Evolutionary conservation across 2,329 filamentous ascomycete genomes (phyloP).

Genomic region (Elsinoe fawcettii): DNA sequence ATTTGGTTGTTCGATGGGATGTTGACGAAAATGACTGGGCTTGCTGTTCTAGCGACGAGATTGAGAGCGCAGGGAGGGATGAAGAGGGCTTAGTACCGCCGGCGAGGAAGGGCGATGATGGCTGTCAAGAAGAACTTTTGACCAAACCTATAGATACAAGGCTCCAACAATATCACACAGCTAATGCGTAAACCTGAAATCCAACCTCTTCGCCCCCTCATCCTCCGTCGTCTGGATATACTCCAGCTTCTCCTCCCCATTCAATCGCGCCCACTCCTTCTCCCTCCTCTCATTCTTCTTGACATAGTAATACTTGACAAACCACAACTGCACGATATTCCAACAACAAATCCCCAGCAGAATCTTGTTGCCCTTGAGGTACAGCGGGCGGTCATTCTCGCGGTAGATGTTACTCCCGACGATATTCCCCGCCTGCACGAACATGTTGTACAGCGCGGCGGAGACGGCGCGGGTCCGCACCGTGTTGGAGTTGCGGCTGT

Average conservation of each 20-base stretch:
- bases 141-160: background rate
- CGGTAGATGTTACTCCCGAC: slow-evolving; percentile 44
- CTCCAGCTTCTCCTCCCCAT: slow-evolving; percentile 27
- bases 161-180: background rate
- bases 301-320: slow-evolving; percentile 30
- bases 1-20: background rate
- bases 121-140: background rate
- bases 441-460: slow-evolving; percentile 39
- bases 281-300: slow-evolving; percentile 26
- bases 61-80: background rate
- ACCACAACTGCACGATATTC: slow-evolving; percentile 27
- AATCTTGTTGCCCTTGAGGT: slow-evolving; percentile 35
- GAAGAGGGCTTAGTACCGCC: background rate
- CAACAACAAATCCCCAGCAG: slow-evolving; percentile 26
- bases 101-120: background rate
- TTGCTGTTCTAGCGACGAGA: background rate
- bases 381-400: slow-evolving; percentile 39
- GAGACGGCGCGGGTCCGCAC: slow-evolving; percentile 39
- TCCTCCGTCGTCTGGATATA: slow-evolving; percentile 32
- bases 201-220: slow-evolving; percentile 25
- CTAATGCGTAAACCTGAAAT: slow-evolving; percentile 17
- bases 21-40: background rate
- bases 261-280: slow-evolving; percentile 33
- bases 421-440: slow-evolving; percentile 42
- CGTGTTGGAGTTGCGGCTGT: slow-evolving; percentile 35